Evolutionary conservation across 2,329 filamentous ascomycete species (phyloP), one percentile per base, ranked within the genome.

Genomic region (Thelonectria blattea): DNA sequence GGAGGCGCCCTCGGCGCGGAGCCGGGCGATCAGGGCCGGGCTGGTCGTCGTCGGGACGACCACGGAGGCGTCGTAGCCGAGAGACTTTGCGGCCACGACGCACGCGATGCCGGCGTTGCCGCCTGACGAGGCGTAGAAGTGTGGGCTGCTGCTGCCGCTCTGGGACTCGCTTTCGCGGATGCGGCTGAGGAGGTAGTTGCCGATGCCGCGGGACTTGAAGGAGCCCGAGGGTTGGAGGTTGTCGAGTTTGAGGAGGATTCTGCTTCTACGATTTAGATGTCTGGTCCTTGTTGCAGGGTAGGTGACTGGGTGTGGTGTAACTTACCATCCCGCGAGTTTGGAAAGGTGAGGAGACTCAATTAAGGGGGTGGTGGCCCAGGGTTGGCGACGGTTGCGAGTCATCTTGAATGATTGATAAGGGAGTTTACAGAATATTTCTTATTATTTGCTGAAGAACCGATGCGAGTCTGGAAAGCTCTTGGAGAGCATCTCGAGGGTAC

Each of bases 91-190:
- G 0, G 91, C 89, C 51, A 87, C 87, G n/a, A 91, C 90, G 65
- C 89, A 91, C 1, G 91, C 91, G 1, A 95, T 84, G 1, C 91
- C 91, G 0, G 91, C 91, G 68, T 95, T 95, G 55, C 91, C 91
- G 65, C 90, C 91, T 0, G 86, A 90, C 4, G 88, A 89, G 67
- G 83, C 87, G 76, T 88, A 93, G 80, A 93, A 92, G 76, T 91
- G 88, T 15, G 63, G 61, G 3, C 57, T 49, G 24, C 45, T 48
- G 11, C 3, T 24, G 22, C 22, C 22, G 22, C 60, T 51, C 46
- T 57, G 45, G 5, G 63, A 52, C 27, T 59, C 62, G 17, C 49
- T 63, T 34, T 64, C 39, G 67, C 65, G 73, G 75, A 79, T 63
- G 32, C 72, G 70, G 39, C 81, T 79, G 53, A 88, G 81, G 73